These are phyloP conservation scores for Tremella yokohamensis DNA, from an alignment of 768 basidiomycete species.

Conservation along the genomic window DNA sequence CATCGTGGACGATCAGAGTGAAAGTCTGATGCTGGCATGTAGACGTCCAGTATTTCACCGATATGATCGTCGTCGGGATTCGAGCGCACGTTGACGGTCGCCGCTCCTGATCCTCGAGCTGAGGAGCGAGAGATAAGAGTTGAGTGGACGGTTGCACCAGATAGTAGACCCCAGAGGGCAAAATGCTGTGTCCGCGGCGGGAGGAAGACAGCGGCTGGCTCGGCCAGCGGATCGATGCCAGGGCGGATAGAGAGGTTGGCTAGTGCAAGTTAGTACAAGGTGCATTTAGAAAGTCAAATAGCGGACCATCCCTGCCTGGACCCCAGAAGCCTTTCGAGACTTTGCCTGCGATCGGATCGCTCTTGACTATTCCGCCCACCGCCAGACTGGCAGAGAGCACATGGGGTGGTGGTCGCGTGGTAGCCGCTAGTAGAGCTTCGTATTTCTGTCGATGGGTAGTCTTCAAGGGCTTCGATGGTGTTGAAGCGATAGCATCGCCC, in stretches of 20 bases:
- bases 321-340: slow-evolving; percentile 46
- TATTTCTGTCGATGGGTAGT: slow-evolving; percentile 42
- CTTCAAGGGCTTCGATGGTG: slow-evolving; percentile 16
- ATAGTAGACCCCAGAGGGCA: slow-evolving; percentile 39
- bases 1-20: slow-evolving; percentile 10
- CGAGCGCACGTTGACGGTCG: slow-evolving; percentile 28
- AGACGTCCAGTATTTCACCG: slow-evolving; percentile 31
- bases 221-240: slow-evolving; percentile 17
- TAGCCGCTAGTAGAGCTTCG: slow-evolving; percentile 37
- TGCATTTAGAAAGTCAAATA: not conserved
- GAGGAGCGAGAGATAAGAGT: slow-evolving; percentile 29
- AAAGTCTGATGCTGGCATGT: slow-evolving; percentile 20
- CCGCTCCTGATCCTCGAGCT: slow-evolving; percentile 35
- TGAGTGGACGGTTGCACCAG: slow-evolving; percentile 38
- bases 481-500: not conserved
- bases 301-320: slow-evolving; percentile 35
- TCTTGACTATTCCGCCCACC: slow-evolving; percentile 32
- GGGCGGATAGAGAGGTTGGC: slow-evolving; percentile 42
- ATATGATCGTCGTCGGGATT: slow-evolving; percentile 26
- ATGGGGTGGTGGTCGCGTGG: slow-evolving; percentile 37
- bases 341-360: slow-evolving; percentile 44
- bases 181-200: slow-evolving; percentile 25
- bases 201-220: slow-evolving; percentile 26
- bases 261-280: not conserved
- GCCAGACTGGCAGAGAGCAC: slow-evolving; percentile 38